These are phyloP conservation scores for Beta vulgaris DNA, from an alignment of 148 eudicot genomes.

Conservation along the genomic window DNA sequence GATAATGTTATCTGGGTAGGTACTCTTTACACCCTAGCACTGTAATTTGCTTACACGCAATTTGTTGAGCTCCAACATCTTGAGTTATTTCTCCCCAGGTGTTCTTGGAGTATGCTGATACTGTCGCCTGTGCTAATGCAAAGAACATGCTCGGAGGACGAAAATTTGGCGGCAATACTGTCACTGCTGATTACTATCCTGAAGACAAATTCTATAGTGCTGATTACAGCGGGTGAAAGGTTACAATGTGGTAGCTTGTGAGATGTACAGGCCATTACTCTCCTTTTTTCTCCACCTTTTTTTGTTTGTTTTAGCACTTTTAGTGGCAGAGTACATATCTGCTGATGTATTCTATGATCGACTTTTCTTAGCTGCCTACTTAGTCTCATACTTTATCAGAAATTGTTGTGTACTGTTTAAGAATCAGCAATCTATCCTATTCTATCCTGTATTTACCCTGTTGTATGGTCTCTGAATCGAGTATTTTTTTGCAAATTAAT, in stretches of 20 bases:
- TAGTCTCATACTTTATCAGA: background rate
- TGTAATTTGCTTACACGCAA: no score
- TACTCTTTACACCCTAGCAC: background rate
- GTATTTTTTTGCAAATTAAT: background rate
- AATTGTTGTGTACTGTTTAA: no score
- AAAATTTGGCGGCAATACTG: slow-evolving; percentile 76
- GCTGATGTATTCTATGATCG: background rate
- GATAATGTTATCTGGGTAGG: background rate
- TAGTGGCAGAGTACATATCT: background rate
- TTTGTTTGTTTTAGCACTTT: background rate
- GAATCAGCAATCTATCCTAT: background rate
- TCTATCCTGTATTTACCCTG: background rate
- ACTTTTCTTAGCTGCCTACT: background rate
- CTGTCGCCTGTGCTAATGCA: slow-evolving; percentile 49
- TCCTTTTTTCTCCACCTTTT: background rate
- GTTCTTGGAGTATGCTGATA: slow-evolving; percentile 71
- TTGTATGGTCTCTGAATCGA: background rate
- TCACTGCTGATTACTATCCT: slow-evolving; percentile 66
- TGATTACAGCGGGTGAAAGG: slow-evolving; percentile 44
- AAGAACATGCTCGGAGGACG: slow-evolving; percentile 65
- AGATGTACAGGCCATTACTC: slow-evolving; percentile 12
- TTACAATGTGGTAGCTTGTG: background rate
- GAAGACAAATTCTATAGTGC: slow-evolving; percentile 55
- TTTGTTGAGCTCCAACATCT: background rate
- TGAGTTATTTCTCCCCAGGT: slow-evolving; percentile 40